Base-by-base conservation (phyloP, 1,284 basidiomycete species). In the Heimioporus retisporus region DNA sequence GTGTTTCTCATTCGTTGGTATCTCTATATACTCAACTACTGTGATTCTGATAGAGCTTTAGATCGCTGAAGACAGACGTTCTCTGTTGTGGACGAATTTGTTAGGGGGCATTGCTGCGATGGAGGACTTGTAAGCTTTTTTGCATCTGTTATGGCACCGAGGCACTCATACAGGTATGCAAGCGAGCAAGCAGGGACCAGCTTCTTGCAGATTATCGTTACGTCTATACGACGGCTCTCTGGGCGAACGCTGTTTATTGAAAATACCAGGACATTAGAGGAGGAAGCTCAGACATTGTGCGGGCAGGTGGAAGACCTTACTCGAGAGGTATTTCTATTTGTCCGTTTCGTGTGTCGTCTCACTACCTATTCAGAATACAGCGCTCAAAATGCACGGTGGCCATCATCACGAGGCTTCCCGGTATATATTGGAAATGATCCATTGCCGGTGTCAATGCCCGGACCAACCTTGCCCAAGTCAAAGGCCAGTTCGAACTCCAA, bases 81-180 rank as follows among this genome's bases (percentile, higher is more conserved):
- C 55, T 84, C 84, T 6, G 82, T 94, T 43, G 70, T 93, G 35
- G 88, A 90, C 62, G 87, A 84, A 59, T 93, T 96, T 68, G 83
- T 93, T n/a, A n/a, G 88, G 73, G 84, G 93, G 23, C 86, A 90
- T 70, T 84, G 88, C 69, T 82, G 91, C 18, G 19, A 88, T 82
- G 63, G 86, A 90, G 48, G 92, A 95, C 82, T 93, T 91, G 74
- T 69, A 82, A 69, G 63, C 55, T 25, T 53, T 63, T 40, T 60
- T 43, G 25, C 25, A 7, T 51, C 11, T 16, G 23, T 23, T 2
- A 40, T 62, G 7, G 23, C 3, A 2, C 15, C 35, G 13, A 42
- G 21, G 58, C 43, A 46, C 61, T 72, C 19, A 72, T 44, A 21
- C 2, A 4, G 19, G 1, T 44, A 16, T 63, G 11, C 8, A 23